Evolutionary conservation across 1,284 basidiomycete genomes (phyloP).

Genomic region (Golubevia pallescens): DNA sequence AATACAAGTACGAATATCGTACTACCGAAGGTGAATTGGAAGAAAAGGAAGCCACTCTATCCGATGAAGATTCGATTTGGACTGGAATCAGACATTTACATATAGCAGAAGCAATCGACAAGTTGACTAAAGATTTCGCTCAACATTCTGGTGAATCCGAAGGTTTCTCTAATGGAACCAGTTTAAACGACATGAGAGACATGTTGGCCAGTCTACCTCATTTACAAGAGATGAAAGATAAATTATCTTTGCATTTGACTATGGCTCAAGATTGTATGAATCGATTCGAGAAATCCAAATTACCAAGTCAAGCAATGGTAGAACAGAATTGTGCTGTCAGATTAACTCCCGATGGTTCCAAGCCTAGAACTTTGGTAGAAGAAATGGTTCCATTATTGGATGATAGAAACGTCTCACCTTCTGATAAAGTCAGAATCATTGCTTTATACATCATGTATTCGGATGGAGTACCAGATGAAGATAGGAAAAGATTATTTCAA

Average conservation of each 20-base stretch:
- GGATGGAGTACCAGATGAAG: slow-evolving; percentile 97
- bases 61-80: slow-evolving; percentile 89
- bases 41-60: slow-evolving; percentile 81
- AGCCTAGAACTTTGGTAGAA: slow-evolving; percentile 74
- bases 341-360: slow-evolving; percentile 52
- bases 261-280: slow-evolving; percentile 98
- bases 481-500: slow-evolving; percentile 89
- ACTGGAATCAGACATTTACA: slow-evolving; percentile 91
- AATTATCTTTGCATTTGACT: slow-evolving; percentile 93
- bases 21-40: slow-evolving; percentile 74
- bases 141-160: slow-evolving; percentile 90
- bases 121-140: slow-evolving; percentile 92
- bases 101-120: slow-evolving; percentile 97
- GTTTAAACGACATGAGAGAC: slow-evolving; percentile 96
- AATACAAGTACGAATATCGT: slow-evolving; percentile 75
- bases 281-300: slow-evolving; percentile 84
- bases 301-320: slow-evolving; percentile 84
- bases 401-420: slow-evolving; percentile 72
- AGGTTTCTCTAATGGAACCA: slow-evolving; percentile 78
- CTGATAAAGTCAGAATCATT: slow-evolving; percentile 93
- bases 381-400: slow-evolving; percentile 98
- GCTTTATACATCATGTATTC: slow-evolving; percentile 93
- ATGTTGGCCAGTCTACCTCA: slow-evolving; percentile 95
- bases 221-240: slow-evolving; percentile 93
- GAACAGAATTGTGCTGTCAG: slow-evolving; percentile 73